phyloP scores from a whole-genome alignment of 139 green algal species.

The Ettlia oleoabundans region DNA sequence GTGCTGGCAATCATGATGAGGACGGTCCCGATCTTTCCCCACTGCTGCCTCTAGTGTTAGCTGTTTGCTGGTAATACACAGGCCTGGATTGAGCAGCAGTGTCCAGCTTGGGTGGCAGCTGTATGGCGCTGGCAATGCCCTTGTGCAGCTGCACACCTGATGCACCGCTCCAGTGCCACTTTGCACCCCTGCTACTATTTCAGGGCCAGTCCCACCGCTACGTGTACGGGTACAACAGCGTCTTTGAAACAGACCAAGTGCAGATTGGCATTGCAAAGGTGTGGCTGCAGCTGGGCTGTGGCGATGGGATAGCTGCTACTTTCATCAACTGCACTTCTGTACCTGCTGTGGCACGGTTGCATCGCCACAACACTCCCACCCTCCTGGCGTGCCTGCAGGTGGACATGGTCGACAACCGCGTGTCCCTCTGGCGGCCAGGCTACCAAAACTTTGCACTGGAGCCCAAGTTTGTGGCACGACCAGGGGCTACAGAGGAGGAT shows the following conservation, averaged over 20 bases:
- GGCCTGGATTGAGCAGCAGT: too few relatives aligned
- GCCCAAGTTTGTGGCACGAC: slow-evolving; percentile 73
- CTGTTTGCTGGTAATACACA: too few relatives aligned
- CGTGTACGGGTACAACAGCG: slow-evolving; percentile 50
- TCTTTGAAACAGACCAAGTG: slow-evolving; percentile 16
- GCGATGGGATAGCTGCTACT: too few relatives aligned
- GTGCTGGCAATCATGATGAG: too few relatives aligned
- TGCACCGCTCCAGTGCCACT: not conserved
- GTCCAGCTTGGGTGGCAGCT: too few relatives aligned
- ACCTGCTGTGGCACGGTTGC: too few relatives aligned
- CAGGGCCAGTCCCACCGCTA: slow-evolving; percentile 38
- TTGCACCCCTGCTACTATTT: not conserved
- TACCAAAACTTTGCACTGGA: slow-evolving; percentile 61
- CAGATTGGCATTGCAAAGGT: slow-evolving; percentile 38
- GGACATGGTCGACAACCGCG: slow-evolving; percentile 33
- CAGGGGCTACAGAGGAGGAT: slow-evolving; percentile 51
- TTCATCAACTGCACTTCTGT: too few relatives aligned
- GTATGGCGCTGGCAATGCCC: too few relatives aligned
- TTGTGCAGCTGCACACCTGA: too few relatives aligned
- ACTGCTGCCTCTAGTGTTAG: too few relatives aligned
- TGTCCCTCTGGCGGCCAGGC: slow-evolving; percentile 49
- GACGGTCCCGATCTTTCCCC: too few relatives aligned
- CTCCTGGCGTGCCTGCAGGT: slow-evolving; percentile 16
- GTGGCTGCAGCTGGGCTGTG: not conserved
- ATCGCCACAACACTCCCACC: not conserved